Evolutionary conservation across 495 filamentous ascomycete species (phyloP).

Genomic region (Neohortaea acidophila): DNA sequence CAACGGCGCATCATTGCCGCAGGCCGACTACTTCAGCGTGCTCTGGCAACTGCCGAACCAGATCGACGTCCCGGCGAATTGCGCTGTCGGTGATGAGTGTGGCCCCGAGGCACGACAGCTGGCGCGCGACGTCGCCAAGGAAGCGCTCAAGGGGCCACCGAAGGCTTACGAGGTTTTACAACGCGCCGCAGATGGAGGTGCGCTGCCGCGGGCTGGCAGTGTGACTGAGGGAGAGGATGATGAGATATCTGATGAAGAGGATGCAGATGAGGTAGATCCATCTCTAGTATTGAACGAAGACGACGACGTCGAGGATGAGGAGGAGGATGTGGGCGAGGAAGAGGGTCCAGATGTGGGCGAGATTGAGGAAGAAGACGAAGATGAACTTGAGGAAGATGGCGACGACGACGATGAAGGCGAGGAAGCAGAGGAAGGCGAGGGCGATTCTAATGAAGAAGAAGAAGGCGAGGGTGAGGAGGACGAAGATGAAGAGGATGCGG

Average conservation of each 20-base stretch:
- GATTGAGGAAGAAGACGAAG: slow-evolving; percentile 9
- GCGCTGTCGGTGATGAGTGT: not conserved
- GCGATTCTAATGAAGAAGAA: slow-evolving; percentile 3
- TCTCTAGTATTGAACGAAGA: not conserved
- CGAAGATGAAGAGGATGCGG: slow-evolving; percentile 2
- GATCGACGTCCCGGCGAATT: not conserved
- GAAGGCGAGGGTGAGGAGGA: slow-evolving; percentile 6
- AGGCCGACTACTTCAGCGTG: slow-evolving; percentile 27
- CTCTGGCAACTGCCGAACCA: slow-evolving; percentile 3
- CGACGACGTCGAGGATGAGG: slow-evolving; percentile 1
- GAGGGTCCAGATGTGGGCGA: slow-evolving; percentile 8
- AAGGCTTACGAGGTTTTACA: no score
- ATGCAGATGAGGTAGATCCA: not conserved
- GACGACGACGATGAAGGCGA: slow-evolving; percentile 12
- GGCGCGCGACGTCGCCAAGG: no score
- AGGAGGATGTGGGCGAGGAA: slow-evolving; percentile 1
- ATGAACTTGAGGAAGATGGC: slow-evolving; percentile 3
- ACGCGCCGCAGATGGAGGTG: not conserved
- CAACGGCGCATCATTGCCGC: slow-evolving; percentile 22
- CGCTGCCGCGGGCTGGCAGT: not conserved
- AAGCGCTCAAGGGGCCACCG: no score
- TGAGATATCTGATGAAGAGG: not conserved
- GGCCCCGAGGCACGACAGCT: no score
- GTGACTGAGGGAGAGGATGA: not conserved
- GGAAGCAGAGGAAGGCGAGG: slow-evolving; percentile 10